phyloP scores from a whole-genome alignment of 495 filamentous ascomycete genomes.

The Entonaema liquescens region DNA sequence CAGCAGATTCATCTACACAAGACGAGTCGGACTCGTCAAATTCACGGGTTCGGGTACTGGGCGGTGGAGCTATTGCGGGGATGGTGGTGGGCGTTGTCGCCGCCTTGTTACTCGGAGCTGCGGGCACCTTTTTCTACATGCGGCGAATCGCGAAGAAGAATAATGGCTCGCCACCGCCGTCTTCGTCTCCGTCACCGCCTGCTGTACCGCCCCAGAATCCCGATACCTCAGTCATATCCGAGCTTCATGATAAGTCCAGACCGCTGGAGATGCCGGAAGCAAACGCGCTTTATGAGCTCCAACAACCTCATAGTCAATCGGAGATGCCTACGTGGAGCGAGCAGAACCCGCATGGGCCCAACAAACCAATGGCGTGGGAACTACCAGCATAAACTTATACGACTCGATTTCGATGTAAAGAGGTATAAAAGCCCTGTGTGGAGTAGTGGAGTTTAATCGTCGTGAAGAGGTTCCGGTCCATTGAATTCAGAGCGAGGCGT shows the following conservation, averaged over 20 bases:
- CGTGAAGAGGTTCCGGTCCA: background rate
- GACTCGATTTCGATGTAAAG: background rate
- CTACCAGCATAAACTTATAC: conserved; percentile 3
- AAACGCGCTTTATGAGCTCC: conserved; percentile 10
- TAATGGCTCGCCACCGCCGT: background rate
- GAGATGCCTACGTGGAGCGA: conserved; percentile 21
- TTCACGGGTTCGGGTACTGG: background rate
- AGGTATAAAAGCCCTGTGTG: background rate
- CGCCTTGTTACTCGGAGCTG: conserved; percentile 9
- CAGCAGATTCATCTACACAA: background rate
- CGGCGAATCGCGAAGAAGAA: conserved; percentile 1
- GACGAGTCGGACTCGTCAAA: background rate
- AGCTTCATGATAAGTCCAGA: background rate
- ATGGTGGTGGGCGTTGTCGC: conserved; percentile 17
- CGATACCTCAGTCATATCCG: background rate
- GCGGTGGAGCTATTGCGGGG: conserved; percentile 10
- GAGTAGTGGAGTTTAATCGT: background rate
- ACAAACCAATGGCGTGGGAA: conserved; percentile 15
- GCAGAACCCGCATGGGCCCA: background rate
- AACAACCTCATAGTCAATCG: background rate
- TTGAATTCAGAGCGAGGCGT: background rate
- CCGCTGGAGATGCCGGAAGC: background rate
- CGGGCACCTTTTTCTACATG: conserved; percentile 14
- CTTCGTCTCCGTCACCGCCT: background rate
- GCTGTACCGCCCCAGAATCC: background rate